phyloP scores from a whole-genome alignment of 2,329 filamentous ascomycete species.

The Chaetomium globosum region DNA sequence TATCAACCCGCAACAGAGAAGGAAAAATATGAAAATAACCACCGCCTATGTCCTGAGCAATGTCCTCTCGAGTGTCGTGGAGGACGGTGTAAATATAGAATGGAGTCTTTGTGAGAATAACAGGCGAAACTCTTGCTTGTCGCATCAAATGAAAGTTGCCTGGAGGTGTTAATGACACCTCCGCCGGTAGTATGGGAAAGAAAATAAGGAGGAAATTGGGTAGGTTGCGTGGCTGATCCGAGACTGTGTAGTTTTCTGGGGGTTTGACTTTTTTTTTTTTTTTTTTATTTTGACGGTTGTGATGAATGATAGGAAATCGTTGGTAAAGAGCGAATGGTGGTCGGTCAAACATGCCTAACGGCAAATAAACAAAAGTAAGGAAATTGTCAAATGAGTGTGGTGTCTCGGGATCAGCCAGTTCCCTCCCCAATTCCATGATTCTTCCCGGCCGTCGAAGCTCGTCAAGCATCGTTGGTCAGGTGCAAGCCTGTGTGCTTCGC shows the following conservation, averaged over 20 bases:
- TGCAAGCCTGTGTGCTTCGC: conserved; percentile 44
- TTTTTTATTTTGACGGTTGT: not conserved
- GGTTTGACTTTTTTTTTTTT: not conserved
- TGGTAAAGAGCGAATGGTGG: conserved; percentile 16
- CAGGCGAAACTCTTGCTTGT: not conserved
- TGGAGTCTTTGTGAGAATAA: not conserved
- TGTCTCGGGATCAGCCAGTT: conserved; percentile 30
- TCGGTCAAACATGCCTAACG: not conserved
- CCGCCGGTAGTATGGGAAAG: not conserved
- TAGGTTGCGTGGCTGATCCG: conserved; percentile 10
- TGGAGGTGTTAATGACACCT: not conserved
- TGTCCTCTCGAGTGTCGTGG: not conserved
- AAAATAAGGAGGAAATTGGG: not conserved
- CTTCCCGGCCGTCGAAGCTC: conserved; percentile 10
- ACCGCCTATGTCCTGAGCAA: not conserved
- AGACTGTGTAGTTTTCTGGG: not conserved
- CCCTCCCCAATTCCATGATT: not conserved
- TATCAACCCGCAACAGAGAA: conserved; percentile 10
- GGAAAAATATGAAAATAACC: not conserved
- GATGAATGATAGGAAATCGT: not conserved
- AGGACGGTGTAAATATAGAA: conserved; percentile 6
- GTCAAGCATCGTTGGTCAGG: conserved; percentile 19
- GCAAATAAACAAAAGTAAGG: conserved; percentile 24
- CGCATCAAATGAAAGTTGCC: not conserved
- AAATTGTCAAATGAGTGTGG: conserved; percentile 35